phyloP scores from a whole-genome alignment of 192 early-diverging fungal species.

The Kappamyces sp. region DNA sequence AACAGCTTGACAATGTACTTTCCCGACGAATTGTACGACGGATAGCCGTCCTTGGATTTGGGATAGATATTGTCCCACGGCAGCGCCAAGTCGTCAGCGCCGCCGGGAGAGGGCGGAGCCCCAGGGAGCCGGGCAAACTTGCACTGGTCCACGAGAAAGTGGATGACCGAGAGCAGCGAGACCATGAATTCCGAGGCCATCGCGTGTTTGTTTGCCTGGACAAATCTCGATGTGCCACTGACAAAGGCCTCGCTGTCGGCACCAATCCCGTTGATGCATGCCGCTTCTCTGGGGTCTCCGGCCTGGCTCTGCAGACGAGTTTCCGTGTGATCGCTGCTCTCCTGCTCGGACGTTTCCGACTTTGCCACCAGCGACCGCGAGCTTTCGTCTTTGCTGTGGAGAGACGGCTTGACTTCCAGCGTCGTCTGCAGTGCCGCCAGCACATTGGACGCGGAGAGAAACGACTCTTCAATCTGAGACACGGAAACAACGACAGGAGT shows the following conservation, averaged over 20 bases:
- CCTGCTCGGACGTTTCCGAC: slow-evolving; percentile 15
- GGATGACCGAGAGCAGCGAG: slow-evolving; percentile 34
- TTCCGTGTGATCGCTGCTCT: background rate
- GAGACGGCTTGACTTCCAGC: background rate
- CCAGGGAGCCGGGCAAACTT: slow-evolving; percentile 25
- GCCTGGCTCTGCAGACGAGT: background rate
- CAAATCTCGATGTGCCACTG: slow-evolving; percentile 39
- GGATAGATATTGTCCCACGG: slow-evolving; percentile 62
- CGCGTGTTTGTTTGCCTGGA: slow-evolving; percentile 45
- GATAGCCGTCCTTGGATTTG: slow-evolving; percentile 55
- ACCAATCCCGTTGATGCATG: slow-evolving; percentile 2
- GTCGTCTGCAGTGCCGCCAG: background rate
- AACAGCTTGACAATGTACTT: slow-evolving; percentile 58
- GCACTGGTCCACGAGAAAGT: slow-evolving; percentile 46
- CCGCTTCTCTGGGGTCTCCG: slow-evolving; percentile 4
- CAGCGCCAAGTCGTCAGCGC: background rate
- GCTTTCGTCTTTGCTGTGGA: background rate
- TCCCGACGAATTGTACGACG: slow-evolving; percentile 47
- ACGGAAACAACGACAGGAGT: slow-evolving; percentile 28
- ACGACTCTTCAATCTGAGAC: background rate
- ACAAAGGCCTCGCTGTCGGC: slow-evolving; percentile 17
- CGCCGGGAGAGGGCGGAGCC: slow-evolving; percentile 23
- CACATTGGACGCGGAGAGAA: too few relatives aligned
- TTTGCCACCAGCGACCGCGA: slow-evolving; percentile 3
- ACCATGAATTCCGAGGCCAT: slow-evolving; percentile 45